Evolutionary conservation across 352 stramenopile species (phyloP), one percentile per base, ranked within the genome.

Genomic region (Phytophthora boehmeriae): DNA sequence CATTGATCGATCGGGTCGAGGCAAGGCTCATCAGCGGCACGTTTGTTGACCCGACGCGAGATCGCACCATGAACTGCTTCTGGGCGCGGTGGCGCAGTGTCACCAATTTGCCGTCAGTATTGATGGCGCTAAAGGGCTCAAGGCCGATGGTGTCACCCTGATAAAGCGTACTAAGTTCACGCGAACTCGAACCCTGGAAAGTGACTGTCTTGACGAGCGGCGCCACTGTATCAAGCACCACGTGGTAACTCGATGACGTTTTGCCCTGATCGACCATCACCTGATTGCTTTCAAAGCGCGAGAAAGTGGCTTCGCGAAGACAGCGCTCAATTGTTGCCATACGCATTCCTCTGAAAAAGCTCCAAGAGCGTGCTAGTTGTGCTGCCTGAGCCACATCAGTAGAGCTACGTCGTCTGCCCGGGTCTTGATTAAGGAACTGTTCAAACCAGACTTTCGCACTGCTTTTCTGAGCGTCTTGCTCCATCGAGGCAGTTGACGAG

Each of bases 281-380:
- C 4, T 74, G 63, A 8, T 88, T 75, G 20, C 45, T 55, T 19
- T 78, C 59, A 44, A 77, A 86, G 2, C 55, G 52, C 5, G 47
- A 66, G 30, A 77, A 75, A 23, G 57, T 72, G 10, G 77, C 75
- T 25, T 81, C 67, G 22, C 68, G 57, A 35, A 89, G 72, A 39
- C 77, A 88, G n/a, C 73, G 70, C 52, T 78, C 66, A 27, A 88
- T 58, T 68, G 88, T 88, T 3, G 34, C 25, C 16, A 44, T 42
- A 41, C 71, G 55, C 80, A 89, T 88, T 5, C 67, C 76, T 2
- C 78, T 68, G 41, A 89, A 89, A n/a, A 84, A 87, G 17, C 66
- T 68, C 80, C 80, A 89, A 4, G 48, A 61, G 16, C 61, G 54
- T 22, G 66, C 74, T 36, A 68, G 43, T 23, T 64, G 46, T 11